Conservation (phyloP, 805 yeast species). For the Starmerella apis region DNA sequence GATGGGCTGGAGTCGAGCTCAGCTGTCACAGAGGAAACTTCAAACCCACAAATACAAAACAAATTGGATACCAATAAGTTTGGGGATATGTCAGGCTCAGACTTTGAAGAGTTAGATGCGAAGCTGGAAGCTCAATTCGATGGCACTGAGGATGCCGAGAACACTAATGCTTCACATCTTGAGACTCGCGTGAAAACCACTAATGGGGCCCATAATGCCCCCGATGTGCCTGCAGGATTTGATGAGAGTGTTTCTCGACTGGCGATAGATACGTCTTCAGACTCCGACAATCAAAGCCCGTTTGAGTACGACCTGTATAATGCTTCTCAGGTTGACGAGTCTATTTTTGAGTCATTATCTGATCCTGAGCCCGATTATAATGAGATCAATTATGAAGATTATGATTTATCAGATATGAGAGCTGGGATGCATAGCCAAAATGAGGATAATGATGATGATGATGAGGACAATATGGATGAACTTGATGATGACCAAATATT, state of each 20-base stretch:
- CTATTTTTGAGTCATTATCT: not conserved
- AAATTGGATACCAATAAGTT: no score
- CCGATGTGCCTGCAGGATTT: no score
- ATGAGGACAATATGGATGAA: constrained; percentile 19
- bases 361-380: not conserved
- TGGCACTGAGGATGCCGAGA: not conserved
- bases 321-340: constrained; percentile 5
- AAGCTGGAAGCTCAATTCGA: not conserved
- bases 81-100: no score
- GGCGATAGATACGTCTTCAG: constrained; percentile 1
- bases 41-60: not conserved
- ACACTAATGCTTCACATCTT: no score
- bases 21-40: not conserved
- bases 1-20: no score
- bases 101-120: not conserved
- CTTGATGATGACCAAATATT: constrained; percentile 21
- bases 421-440: not conserved
- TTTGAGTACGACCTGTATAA: constrained; percentile 6
- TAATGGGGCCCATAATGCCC: no score
- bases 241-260: constrained; percentile 7
- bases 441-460: constrained; percentile 3
- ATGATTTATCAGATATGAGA: not conserved
- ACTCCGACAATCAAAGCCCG: not conserved
- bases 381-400: not conserved
- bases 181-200: no score